Evolutionary conservation across 495 filamentous ascomycete genomes (phyloP), one percentile per base, ranked within the genome.

Genomic region (Neurospora sp.): DNA sequence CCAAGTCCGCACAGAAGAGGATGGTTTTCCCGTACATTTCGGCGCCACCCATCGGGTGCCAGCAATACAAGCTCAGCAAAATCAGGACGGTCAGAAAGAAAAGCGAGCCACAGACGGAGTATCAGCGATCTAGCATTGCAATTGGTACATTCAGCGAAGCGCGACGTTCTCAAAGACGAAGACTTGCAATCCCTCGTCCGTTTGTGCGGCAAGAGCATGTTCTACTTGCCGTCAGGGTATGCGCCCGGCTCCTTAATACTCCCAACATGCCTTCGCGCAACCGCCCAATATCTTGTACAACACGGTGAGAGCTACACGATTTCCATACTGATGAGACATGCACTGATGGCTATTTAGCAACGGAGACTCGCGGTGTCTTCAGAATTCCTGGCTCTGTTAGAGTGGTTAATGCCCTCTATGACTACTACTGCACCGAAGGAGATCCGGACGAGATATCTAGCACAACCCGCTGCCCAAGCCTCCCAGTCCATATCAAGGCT

Each of bases 231-330:
- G 0, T 75, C 80, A 0, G 89, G 91, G 65, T 89, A 93, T 76
- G 85, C 90, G 18, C 87, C 92, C 8, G 83, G 85, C 4, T 86
- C 87, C 31, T 82, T 94, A 70, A 82, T 87, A 20, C 82, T 96
- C 12, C 93, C 93, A 8, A 91, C 90, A 6, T 94, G 91, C 75
- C 88, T 95, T 71, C 90, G 92, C 42, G 91, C 91, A 14, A 90
- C 89, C 8, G 87, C 88, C 44, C 86, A 87, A 68, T 91, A 89
- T 80, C 81, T 96, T 41, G 82, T 88, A 10, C 86, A 87, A 75
- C 84, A 91, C 81, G 89, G 92, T 94, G 80, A 77, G 88, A 7
- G 3, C 0, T 31, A 39, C 53, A 39, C 45, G 70, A 70, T 39
- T 22, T 59, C 35, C 38, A 35, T 39, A 44, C 35, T 47, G 35